Evolutionary conservation across 495 filamentous ascomycete genomes (phyloP), one percentile per base, ranked within the genome.

Genomic region (Penicillium taxi): DNA sequence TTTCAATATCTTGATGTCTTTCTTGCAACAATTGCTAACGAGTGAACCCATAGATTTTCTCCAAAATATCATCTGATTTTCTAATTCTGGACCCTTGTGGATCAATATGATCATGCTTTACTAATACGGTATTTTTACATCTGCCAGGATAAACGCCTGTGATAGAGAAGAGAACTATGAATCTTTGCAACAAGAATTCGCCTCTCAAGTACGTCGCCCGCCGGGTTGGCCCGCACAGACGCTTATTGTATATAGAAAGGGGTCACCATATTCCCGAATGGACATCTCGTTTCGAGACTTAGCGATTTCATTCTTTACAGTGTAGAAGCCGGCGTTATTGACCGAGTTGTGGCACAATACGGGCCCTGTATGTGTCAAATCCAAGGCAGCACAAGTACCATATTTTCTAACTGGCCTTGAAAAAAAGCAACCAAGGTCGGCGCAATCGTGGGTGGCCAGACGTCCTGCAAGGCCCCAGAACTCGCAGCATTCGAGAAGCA

Each of bases 221-320:
- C 57, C 55, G 51, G 55, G 55, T 54, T 45, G 52, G 39, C 55
- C 47, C 47, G 53, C 50, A 40, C 52, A 48, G 61, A 55, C 53
- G 55, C 63, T 67, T 51, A 66, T 61, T 52, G 53, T 60, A 61
- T 54, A 59, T 65, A 68, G 61, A 48, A 56, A 55, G 47, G 47
- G 44, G 60, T 70, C 45, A 66, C 56, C 52, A 87, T 98, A 55
- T 77, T 84, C 42, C 75, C 75, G 53, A 93, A 94, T 77, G 93
- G 93, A 40, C 89, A 94, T 68, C 76, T 90, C 61, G 89, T 98
- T 47, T 94, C 90, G 40, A 78, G 93, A 57, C 73, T 78, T 57
- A 94, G 88, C 74, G 88, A 95, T 72, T 95, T 84, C 55, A 96
- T 96, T 60, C 82, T 96, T 55, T 98, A 98, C 73, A 90, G 82